Conservation (phyloP, 768 basidiomycete species). For the Rhizopogon vulgaris region DNA sequence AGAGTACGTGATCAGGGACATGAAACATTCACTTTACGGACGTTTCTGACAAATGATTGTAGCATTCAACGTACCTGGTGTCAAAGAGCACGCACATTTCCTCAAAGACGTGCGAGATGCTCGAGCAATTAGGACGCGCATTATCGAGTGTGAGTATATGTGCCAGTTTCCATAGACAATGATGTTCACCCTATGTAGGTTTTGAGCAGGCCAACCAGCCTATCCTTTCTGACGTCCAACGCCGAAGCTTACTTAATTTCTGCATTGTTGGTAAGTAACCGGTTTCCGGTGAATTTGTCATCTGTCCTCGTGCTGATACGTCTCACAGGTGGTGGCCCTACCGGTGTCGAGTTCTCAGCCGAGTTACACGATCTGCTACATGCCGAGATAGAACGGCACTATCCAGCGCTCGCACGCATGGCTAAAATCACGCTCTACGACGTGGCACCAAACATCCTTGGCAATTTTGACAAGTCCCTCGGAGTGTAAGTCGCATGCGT, state of each 20-base stretch:
- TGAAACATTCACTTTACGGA: slow-evolving; percentile 1
- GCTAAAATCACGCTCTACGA: slow-evolving; percentile 78
- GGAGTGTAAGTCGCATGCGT: slow-evolving; percentile 37
- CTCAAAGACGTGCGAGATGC: slow-evolving; percentile 78
- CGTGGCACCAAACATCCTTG: slow-evolving; percentile 72
- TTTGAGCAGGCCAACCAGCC: slow-evolving; percentile 88
- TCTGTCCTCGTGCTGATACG: background rate
- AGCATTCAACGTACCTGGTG: slow-evolving; percentile 70
- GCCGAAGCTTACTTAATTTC: slow-evolving; percentile 74
- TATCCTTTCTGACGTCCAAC: slow-evolving; percentile 64
- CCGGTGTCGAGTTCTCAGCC: slow-evolving; percentile 79
- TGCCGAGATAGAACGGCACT: slow-evolving; percentile 55
- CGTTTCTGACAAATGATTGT: slow-evolving; percentile 1
- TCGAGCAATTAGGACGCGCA: slow-evolving; percentile 59
- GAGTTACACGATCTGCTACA: slow-evolving; percentile 76
- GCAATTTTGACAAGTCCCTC: slow-evolving; percentile 64
- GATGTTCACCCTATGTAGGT: slow-evolving; percentile 29
- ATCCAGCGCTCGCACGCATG: slow-evolving; percentile 56
- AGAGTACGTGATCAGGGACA: slow-evolving; percentile 44
- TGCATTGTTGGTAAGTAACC: slow-evolving; percentile 67
- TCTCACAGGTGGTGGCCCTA: slow-evolving; percentile 60
- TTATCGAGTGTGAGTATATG: slow-evolving; percentile 57
- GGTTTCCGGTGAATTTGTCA: background rate
- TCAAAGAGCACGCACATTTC: slow-evolving; percentile 79
- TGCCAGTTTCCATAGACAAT: background rate